Evolutionary conservation across 148 eudicot species (phyloP).

Genomic region (Nepenthes gracilis): DNA sequence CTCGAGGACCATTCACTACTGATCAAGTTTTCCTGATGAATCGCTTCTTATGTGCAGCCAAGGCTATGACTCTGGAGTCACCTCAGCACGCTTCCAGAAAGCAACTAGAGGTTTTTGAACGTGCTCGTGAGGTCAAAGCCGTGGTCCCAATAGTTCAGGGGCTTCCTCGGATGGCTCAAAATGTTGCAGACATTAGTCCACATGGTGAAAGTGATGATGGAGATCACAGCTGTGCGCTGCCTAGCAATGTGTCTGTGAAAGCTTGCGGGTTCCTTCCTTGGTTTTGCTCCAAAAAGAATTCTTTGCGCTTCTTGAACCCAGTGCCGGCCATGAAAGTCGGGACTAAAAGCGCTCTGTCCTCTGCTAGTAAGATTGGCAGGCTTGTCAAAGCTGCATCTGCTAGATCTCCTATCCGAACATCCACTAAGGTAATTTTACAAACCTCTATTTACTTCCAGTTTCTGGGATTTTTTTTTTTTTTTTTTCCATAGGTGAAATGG

Average conservation of each 20-base stretch:
- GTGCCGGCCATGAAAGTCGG: conserved; percentile 39
- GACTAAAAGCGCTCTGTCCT: conserved; percentile 23
- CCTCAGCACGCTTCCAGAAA: conserved; percentile 1
- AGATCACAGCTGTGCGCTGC: conserved; percentile 16
- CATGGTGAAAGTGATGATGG: conserved; percentile 38
- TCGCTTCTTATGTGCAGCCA: conserved; percentile 13
- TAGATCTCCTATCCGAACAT: conserved; percentile 33
- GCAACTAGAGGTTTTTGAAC: conserved; percentile 4
- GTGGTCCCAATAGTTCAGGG: not conserved
- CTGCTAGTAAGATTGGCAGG: conserved; percentile 32
- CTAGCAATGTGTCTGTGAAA: conserved; percentile 27
- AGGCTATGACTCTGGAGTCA: conserved; percentile 6
- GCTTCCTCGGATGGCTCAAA: conserved; percentile 21
- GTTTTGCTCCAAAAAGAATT: conserved; percentile 56
- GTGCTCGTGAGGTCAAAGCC: not conserved
- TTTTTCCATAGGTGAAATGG: too few relatives aligned
- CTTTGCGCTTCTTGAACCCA: conserved; percentile 56
- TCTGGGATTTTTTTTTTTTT: not conserved
- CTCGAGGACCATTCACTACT: not conserved
- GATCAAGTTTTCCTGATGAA: conserved; percentile 11
- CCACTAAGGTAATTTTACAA: conserved; percentile 30
- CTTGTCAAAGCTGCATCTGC: conserved; percentile 33
- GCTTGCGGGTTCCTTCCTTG: conserved; percentile 62
- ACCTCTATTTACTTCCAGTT: not conserved
- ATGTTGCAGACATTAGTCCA: conserved; percentile 14